Conservation (phyloP, 345 rosid species). For the Garcia nutans region DNA sequence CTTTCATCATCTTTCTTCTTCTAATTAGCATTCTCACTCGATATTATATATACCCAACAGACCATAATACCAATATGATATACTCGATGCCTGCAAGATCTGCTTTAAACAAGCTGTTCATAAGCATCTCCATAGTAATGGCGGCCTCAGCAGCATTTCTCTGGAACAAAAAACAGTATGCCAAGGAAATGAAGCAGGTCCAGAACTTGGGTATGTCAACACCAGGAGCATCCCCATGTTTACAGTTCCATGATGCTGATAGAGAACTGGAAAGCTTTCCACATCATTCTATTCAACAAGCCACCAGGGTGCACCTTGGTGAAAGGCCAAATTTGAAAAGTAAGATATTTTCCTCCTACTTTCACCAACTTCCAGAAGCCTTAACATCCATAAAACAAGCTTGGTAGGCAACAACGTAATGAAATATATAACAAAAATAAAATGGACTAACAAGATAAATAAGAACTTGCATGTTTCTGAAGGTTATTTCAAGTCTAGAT, state of each 20-base stretch:
- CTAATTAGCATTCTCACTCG: constrained; percentile 19
- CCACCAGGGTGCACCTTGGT: constrained; percentile 22
- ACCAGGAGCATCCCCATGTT: background rate
- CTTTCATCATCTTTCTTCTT: constrained; percentile 25
- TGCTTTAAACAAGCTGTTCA: constrained; percentile 11
- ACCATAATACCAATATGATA: constrained; percentile 19
- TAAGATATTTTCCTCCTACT: constrained; percentile 8
- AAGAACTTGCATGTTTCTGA: background rate
- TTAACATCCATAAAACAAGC: background rate
- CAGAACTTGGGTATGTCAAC: constrained; percentile 14
- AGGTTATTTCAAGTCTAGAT: background rate
- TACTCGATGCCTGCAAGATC: constrained; percentile 11
- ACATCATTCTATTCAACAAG: constrained; percentile 7
- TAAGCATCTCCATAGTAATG: constrained; percentile 13
- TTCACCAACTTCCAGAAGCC: background rate
- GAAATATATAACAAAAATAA: background rate
- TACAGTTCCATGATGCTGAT: background rate
- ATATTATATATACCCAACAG: constrained; percentile 26
- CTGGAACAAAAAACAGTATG: constrained; percentile 22
- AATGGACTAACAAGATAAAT: background rate
- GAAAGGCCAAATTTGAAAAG: constrained; percentile 19
- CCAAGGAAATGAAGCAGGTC: constrained; percentile 12
- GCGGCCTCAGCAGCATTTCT: constrained; percentile 18
- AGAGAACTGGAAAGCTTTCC: constrained; percentile 22
- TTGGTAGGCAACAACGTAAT: background rate